Percentiles rank a stretch among this genome's conserved stretches.
Evolutionary conservation across 2,329 filamentous ascomycete genomes (phyloP).

Genomic region (Helminthosporium solani): DNA sequence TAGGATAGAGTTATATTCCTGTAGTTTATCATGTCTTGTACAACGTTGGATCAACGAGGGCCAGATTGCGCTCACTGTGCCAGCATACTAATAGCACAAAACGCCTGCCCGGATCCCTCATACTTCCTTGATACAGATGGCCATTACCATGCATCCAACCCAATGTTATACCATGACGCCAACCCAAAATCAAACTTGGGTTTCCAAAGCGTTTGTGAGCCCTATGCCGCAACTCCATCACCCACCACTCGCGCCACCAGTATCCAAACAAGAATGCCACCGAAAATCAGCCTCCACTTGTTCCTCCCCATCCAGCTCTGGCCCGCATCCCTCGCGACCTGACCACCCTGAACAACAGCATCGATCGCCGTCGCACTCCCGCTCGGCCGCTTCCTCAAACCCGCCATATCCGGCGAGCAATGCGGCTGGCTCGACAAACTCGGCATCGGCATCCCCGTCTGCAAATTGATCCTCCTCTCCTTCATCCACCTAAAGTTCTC

Average conservation of each 20-base stretch:
- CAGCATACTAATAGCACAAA: not conserved
- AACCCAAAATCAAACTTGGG: not conserved
- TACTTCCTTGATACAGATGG: not conserved
- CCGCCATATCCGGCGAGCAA: constrained; percentile 64
- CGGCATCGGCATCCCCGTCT: constrained; percentile 68
- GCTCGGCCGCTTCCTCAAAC: constrained; percentile 62
- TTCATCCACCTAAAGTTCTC: constrained; percentile 94
- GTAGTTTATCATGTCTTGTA: not conserved
- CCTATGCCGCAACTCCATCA: constrained; percentile 37
- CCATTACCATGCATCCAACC: not conserved
- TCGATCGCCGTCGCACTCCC: constrained; percentile 56
- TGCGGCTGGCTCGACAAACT: constrained; percentile 52
- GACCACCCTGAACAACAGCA: constrained; percentile 73
- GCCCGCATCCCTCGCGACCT: constrained; percentile 73
- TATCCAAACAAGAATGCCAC: constrained; percentile 77
- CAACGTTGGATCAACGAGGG: not conserved
- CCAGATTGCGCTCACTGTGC: not conserved
- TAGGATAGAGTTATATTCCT: too few relatives aligned
- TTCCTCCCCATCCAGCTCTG: constrained; percentile 80
- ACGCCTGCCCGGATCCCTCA: not conserved
- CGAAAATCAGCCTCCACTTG: constrained; percentile 71
- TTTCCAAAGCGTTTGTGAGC: not conserved
- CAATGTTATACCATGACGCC: not conserved
- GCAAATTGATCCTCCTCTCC: constrained; percentile 73
- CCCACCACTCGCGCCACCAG: constrained; percentile 74